Conservation (phyloP, 148 eudicot genomes). For the Dysphania ambrosioides region DNA sequence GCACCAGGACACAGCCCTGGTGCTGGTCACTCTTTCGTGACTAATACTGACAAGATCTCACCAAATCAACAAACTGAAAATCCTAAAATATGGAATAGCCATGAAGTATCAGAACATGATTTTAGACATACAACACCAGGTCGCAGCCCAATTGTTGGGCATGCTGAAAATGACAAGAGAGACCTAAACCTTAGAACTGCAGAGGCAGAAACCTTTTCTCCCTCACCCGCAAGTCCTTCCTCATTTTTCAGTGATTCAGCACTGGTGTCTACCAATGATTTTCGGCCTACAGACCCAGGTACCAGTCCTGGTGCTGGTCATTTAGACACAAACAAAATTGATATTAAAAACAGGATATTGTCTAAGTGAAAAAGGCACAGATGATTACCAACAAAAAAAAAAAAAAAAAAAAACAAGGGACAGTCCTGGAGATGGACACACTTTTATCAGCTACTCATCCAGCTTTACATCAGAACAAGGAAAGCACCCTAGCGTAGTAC, state of each 20-base stretch:
- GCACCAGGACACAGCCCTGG: constrained; percentile 54
- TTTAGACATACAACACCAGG: no score
- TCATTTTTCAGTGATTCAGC: constrained; percentile 16
- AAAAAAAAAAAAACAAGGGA: no score
- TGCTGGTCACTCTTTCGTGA: no score
- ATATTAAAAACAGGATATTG: constrained; percentile 1
- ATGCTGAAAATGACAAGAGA: background rate
- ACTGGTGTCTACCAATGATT: constrained; percentile 6
- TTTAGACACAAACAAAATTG: constrained; percentile 2
- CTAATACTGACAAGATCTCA: no score
- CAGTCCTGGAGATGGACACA: constrained; percentile 29
- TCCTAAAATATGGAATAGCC: no score
- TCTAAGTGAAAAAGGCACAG: constrained; percentile 20
- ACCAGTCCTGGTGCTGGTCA: constrained; percentile 23
- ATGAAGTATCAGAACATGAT: no score
- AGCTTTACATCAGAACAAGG: constrained; percentile 14
- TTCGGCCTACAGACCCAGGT: constrained; percentile 11
- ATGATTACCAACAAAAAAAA: constrained; percentile 22
- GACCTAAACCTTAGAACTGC: constrained; percentile 11
- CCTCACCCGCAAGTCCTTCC: constrained; percentile 16
- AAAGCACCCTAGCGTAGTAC: constrained; percentile 9
- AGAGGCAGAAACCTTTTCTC: background rate
- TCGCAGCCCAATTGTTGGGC: constrained; percentile 14
- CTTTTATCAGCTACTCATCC: constrained; percentile 4
- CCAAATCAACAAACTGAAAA: no score